A percentile compares a stretch with the other conserved stretches of the same genome.
These are phyloP conservation scores for Suillus discolor DNA, from an alignment of 768 basidiomycete species.

Conservation along the genomic window DNA sequence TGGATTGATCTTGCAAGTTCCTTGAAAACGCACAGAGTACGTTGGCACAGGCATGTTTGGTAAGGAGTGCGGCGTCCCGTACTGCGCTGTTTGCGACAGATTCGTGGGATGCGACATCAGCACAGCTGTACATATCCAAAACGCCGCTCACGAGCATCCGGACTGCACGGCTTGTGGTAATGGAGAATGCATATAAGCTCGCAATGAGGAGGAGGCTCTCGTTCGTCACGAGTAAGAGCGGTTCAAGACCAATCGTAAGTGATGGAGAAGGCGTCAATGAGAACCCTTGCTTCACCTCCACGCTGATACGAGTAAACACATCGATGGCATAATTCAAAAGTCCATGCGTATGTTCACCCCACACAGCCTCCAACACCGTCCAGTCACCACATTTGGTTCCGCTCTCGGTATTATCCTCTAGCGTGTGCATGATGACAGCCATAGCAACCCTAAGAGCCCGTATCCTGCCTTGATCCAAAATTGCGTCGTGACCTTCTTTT, in stretches of 20 bases:
- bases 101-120: constrained; percentile 42
- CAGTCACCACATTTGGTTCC: constrained; percentile 44
- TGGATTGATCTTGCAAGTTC: constrained; percentile 33
- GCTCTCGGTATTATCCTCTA: constrained; percentile 45
- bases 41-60: constrained; percentile 54
- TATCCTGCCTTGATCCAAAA: constrained; percentile 49
- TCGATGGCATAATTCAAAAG: constrained; percentile 59
- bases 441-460: constrained; percentile 66
- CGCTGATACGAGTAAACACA: constrained; percentile 47
- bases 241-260: constrained; percentile 44
- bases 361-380: constrained; percentile 56
- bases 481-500: constrained; percentile 41
- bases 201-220: constrained; percentile 57
- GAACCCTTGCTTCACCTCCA: constrained; percentile 60
- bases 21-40: constrained; percentile 44
- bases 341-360: constrained; percentile 62
- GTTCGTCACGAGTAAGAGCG: constrained; percentile 55
- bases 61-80: constrained; percentile 41
- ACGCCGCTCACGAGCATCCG: constrained; percentile 45
- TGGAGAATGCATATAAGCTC: constrained; percentile 47
- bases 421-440: constrained; percentile 54
- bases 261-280: constrained; percentile 39
- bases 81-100: background rate
- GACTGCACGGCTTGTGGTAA: constrained; percentile 52
- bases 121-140: constrained; percentile 58